Conservation (phyloP, 768 basidiomycete species). For the Hericium alpestre region DNA sequence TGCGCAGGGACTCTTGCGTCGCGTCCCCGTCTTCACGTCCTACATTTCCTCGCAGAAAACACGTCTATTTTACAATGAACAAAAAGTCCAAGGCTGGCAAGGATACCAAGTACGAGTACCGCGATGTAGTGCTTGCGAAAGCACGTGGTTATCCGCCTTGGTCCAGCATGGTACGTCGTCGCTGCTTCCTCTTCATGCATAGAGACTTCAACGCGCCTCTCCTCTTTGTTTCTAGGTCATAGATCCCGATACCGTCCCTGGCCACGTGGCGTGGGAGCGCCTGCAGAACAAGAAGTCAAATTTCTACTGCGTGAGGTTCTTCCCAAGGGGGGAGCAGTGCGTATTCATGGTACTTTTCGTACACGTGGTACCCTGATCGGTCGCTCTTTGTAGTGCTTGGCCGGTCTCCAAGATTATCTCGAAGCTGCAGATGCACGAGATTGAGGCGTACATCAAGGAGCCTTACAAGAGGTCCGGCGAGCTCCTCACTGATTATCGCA, state of each 20-base stretch:
- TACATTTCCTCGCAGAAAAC: not conserved
- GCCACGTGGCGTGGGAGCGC: conserved; percentile 53
- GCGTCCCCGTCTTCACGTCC: not conserved
- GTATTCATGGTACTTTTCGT: conserved; percentile 25
- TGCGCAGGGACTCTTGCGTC: not conserved
- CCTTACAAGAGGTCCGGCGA: conserved; percentile 70
- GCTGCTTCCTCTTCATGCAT: conserved; percentile 1
- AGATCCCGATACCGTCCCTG: conserved; percentile 57
- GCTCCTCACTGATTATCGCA: conserved; percentile 64
- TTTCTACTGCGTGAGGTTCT: conserved; percentile 76
- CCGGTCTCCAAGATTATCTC: conserved; percentile 72
- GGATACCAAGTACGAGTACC: conserved; percentile 44
- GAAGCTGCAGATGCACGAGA: conserved; percentile 66
- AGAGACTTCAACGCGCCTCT: conserved; percentile 2
- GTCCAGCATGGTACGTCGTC: conserved; percentile 79
- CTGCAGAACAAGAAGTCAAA: conserved; percentile 62
- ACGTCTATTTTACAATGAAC: conserved; percentile 18
- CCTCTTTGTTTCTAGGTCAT: conserved; percentile 50
- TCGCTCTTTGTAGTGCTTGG: conserved; percentile 57
- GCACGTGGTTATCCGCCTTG: conserved; percentile 90
- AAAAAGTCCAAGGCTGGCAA: conserved; percentile 28
- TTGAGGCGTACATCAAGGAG: conserved; percentile 72
- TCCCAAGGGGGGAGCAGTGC: conserved; percentile 89
- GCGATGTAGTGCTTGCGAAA: conserved; percentile 87
- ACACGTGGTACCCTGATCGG: conserved; percentile 7